A percentile compares a stretch with the other conserved stretches of the same genome.
phyloP scores from a whole-genome alignment of 2,329 filamentous ascomycete species.

The Fonsecaea erecta region DNA sequence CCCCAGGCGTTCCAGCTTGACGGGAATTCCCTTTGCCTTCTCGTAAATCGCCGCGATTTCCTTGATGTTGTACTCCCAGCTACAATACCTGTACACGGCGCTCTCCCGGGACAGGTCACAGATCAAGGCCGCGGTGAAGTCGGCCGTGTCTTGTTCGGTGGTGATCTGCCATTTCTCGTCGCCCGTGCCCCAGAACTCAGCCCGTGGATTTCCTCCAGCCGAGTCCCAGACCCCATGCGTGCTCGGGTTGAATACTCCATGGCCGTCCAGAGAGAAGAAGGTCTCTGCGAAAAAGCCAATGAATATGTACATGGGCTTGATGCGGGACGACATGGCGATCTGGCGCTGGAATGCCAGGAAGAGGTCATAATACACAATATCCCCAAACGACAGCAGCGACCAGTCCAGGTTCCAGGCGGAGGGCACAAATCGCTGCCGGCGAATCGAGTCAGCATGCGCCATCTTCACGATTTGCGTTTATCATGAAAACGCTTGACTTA shows the following conservation, averaged over 20 bases:
- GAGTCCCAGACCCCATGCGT: constrained; percentile 13
- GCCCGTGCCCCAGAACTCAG: constrained; percentile 12
- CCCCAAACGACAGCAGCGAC: background rate
- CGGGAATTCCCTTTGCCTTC: background rate
- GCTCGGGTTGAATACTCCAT: constrained; percentile 9
- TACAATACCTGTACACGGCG: constrained; percentile 6
- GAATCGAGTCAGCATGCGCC: background rate
- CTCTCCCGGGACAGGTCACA: background rate
- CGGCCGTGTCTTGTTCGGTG: constrained; percentile 9
- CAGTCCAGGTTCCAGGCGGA: constrained; percentile 13
- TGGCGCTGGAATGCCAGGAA: constrained; percentile 11
- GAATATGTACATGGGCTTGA: constrained; percentile 11
- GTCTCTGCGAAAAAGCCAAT: constrained; percentile 11
- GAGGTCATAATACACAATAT: constrained; percentile 10
- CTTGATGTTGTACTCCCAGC: constrained; percentile 11
- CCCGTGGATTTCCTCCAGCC: background rate
- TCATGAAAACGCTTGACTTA: background rate
- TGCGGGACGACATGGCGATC: constrained; percentile 8
- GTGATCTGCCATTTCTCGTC: constrained; percentile 17
- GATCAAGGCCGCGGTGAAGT: constrained; percentile 6
- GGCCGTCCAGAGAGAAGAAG: constrained; percentile 5
- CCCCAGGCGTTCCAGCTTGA: background rate
- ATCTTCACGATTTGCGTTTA: background rate
- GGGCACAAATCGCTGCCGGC: constrained; percentile 3
- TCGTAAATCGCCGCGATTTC: constrained; percentile 10